Percentiles rank a stretch among this genome's conserved stretches.
These are phyloP conservation scores for Colletotrichum cordylinicola DNA, from an alignment of 2,329 filamentous ascomycete genomes.

Conservation along the genomic window DNA sequence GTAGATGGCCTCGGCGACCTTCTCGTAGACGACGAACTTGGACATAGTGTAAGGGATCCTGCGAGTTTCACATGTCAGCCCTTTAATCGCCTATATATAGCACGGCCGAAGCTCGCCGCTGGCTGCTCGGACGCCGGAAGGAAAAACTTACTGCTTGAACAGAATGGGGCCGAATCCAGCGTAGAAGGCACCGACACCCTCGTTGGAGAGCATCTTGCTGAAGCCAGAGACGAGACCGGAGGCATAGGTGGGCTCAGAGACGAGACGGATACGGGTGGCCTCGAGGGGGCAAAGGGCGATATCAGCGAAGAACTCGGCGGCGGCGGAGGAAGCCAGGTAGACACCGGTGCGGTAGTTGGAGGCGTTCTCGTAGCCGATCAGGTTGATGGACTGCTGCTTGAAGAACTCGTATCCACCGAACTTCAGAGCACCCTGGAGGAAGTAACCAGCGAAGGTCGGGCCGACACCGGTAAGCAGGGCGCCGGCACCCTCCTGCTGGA, in stretches of 20 bases:
- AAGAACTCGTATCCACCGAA: constrained; percentile 96
- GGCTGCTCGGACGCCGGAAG: not conserved
- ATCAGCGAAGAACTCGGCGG: constrained; percentile 74
- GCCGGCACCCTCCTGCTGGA: constrained; percentile 83
- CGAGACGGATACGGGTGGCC: constrained; percentile 92
- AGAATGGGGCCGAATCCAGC: constrained; percentile 88
- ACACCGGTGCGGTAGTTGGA: constrained; percentile 80
- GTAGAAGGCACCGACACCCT: constrained; percentile 88
- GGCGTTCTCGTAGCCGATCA: constrained; percentile 78
- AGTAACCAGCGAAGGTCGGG: constrained; percentile 88
- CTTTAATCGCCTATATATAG: not conserved
- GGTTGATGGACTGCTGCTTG: constrained; percentile 89
- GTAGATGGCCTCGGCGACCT: constrained; percentile 80
- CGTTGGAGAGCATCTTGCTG: constrained; percentile 80
- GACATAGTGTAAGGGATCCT: constrained; percentile 93
- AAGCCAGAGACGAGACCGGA: constrained; percentile 81
- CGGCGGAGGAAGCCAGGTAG: constrained; percentile 75
- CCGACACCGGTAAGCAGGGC: constrained; percentile 86
- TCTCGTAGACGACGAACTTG: constrained; percentile 95
- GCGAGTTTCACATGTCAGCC: not conserved
- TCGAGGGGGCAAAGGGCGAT: constrained; percentile 90
- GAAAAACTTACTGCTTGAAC: constrained; percentile 72
- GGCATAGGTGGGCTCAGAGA: constrained; percentile 86
- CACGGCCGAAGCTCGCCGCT: not conserved
- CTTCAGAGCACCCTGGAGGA: constrained; percentile 93